Conservation (phyloP, 2,329 filamentous ascomycete genomes). For the Coniochaeta ligniaria region DNA sequence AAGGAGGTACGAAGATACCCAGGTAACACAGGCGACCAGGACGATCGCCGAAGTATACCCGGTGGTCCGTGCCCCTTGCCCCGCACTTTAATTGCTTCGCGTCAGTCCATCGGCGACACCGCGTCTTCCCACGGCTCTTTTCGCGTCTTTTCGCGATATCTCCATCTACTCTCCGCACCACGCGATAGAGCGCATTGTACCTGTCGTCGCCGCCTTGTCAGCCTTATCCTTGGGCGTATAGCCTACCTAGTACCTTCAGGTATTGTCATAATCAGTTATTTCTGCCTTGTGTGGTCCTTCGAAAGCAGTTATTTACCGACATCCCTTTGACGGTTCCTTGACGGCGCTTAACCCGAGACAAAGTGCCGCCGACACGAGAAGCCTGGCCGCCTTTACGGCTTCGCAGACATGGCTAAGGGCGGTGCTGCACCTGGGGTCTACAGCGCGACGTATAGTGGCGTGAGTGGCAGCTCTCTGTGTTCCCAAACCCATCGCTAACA, state of each 20-base stretch:
- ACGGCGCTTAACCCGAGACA: background rate
- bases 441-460: slow-evolving; percentile 63
- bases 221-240: background rate
- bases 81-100: slow-evolving; percentile 4
- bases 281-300: background rate
- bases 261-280: background rate
- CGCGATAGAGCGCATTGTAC: background rate
- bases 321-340: background rate
- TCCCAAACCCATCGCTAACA: slow-evolving; percentile 8
- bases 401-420: slow-evolving; percentile 37
- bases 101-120: background rate
- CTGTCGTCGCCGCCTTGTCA: background rate
- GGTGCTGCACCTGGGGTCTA: slow-evolving; percentile 45
- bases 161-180: background rate
- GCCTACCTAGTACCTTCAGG: background rate
- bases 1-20: background rate
- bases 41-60: background rate
- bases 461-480: slow-evolving; percentile 28
- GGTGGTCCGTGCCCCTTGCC: background rate
- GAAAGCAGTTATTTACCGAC: background rate
- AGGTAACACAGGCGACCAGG: background rate
- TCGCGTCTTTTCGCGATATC: slow-evolving; percentile 3
- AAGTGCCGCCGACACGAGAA: background rate
- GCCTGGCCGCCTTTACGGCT: background rate
- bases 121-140: slow-evolving; percentile 1